Evolutionary conservation across 805 yeast genomes (phyloP).

Genomic region (Debaryomyces tyrocola): DNA sequence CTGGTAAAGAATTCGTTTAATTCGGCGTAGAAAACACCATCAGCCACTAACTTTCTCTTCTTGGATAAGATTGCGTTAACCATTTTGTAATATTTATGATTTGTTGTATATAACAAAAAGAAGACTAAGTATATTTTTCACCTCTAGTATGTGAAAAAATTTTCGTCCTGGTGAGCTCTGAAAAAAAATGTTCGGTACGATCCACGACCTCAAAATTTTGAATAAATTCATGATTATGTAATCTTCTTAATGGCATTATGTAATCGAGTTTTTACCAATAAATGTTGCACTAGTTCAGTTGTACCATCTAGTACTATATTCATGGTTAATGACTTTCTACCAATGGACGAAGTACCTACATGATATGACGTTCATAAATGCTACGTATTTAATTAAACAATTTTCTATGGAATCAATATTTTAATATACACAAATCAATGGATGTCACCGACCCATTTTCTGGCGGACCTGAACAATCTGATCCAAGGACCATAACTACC

Average conservation of each 20-base stretch:
- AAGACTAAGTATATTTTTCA: not conserved
- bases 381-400: not conserved
- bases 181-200: too few relatives aligned
- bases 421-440: conserved; percentile 3
- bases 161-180: not conserved
- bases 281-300: too few relatives aligned
- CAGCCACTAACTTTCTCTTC: conserved; percentile 99
- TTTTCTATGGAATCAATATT: conserved; percentile 2
- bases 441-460: conserved; percentile 81
- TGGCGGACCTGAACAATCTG: conserved; percentile 84
- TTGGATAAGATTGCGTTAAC: conserved; percentile 68
- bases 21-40: conserved; percentile 99
- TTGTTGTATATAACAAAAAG: not conserved
- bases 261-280: too few relatives aligned
- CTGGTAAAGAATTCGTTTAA: conserved; percentile 99
- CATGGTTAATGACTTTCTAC: too few relatives aligned
- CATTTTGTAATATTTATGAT: conserved; percentile 16
- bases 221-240: too few relatives aligned
- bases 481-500: conserved; percentile 94
- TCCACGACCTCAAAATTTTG: too few relatives aligned
- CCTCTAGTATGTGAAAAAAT: conserved; percentile 3
- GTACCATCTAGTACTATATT: too few relatives aligned
- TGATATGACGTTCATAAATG: too few relatives aligned
- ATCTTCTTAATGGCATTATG: too few relatives aligned
- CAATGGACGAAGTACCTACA: too few relatives aligned